Evolutionary conservation across 2,329 filamentous ascomycete species (phyloP).

Genomic region (Ophiobolus disseminans): DNA sequence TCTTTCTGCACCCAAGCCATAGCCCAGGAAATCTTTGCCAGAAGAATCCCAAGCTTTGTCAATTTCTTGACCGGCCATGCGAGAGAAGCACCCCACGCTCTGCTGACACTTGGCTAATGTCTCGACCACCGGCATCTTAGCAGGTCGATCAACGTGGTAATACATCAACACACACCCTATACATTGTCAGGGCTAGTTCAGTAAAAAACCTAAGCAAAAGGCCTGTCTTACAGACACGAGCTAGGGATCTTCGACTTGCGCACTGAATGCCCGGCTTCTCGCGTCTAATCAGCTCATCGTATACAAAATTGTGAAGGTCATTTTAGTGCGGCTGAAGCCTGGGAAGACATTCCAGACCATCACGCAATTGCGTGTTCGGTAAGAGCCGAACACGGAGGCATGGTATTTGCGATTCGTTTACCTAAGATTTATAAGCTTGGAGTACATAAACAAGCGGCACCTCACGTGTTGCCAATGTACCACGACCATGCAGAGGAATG

Average conservation of each 20-base stretch:
- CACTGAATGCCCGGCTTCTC: neutral
- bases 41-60: slow-evolving; percentile 16
- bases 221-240: too few relatives aligned
- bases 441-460: too few relatives aligned
- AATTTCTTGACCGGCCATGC: slow-evolving; percentile 7
- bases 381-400: neutral
- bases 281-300: neutral
- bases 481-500: too few relatives aligned
- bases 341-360: slow-evolving; percentile 1
- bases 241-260: neutral
- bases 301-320: neutral
- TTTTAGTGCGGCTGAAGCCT: neutral
- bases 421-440: neutral
- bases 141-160: too few relatives aligned
- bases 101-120: slow-evolving; percentile 16
- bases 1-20: slow-evolving; percentile 12
- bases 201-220: neutral
- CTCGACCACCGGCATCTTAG: slow-evolving; percentile 5
- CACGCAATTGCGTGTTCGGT: neutral
- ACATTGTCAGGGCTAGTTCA: neutral
- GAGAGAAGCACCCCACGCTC: slow-evolving; percentile 15
- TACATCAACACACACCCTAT: neutral
- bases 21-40: slow-evolving; percentile 13
- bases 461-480: too few relatives aligned
- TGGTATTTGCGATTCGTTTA: neutral